Base-by-base conservation (phyloP, 495 filamentous ascomycete species). In the Neurospora discreta region DNA sequence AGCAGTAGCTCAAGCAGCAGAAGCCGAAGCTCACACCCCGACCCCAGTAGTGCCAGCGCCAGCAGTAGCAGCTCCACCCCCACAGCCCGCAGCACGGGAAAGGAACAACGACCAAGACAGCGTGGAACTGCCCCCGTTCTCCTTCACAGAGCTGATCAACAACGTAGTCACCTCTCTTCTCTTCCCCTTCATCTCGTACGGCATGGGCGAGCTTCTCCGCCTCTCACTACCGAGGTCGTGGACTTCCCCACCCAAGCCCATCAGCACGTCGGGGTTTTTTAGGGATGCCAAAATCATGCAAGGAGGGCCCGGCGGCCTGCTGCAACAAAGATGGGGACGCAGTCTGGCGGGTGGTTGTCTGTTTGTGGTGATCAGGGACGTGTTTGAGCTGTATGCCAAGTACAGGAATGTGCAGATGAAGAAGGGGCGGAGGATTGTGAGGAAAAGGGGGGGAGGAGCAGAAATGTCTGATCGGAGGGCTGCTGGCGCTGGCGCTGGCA, bases 341-440 rank as follows among this genome's bases (percentile, higher is more conserved):
- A 95, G 90, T 74, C 83, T 95, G 3, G 85, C 92, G 7, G 93
- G 93, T 15, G 93, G 93, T 0, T 95, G 92, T 78, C 82, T 92
- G 60, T 94, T 92, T 74, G 89, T 94, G 65, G 87, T 94, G 26
- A 77, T 94, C 8, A 92, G 90, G 75, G 93, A 97, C 79, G 90
- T 88, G 5, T 81, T 94, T 69, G 82, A 89, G 74, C 83, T 95
- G 8, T 95, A 93, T 78, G 88, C 88, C 68, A 88, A 91, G 75
- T 94, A 91, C 83, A 87, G 87, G 77, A 81, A 89, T 74, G 93
- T 91, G 41, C 87, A 90, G 80, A 88, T 88, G 70, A 89, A 91
- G 81, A 82, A 85, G 68, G 84, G 87, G 65, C 83, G 93, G 78
- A 87, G 84, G 78, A 85, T 96, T 76, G 80, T 81, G 3, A 77